These are phyloP conservation scores for Bipolaris cookei DNA, from an alignment of 2,329 filamentous ascomycete genomes.

Conservation along the genomic window DNA sequence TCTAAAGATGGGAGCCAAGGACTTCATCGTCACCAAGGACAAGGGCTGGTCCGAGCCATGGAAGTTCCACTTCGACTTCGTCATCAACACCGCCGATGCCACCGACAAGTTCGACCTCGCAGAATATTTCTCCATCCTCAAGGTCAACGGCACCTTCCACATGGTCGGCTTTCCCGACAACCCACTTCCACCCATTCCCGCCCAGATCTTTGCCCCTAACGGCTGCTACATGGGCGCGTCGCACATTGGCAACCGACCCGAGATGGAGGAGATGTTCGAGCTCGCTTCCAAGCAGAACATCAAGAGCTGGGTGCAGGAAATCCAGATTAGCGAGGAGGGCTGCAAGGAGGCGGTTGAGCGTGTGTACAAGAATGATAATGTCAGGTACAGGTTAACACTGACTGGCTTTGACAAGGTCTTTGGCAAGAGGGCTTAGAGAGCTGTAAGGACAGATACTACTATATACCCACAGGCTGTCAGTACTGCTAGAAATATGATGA, in stretches of 20 bases:
- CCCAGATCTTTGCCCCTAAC: slow-evolving; percentile 76
- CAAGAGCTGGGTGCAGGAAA: slow-evolving; percentile 65
- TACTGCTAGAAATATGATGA: slow-evolving; percentile 3
- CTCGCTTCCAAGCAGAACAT: slow-evolving; percentile 59
- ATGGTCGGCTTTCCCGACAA: slow-evolving; percentile 81
- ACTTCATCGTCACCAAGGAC: slow-evolving; percentile 64
- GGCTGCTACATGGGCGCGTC: slow-evolving; percentile 63
- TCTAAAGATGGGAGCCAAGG: slow-evolving; percentile 64
- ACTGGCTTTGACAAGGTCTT: slow-evolving; percentile 72
- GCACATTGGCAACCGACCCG: slow-evolving; percentile 58
- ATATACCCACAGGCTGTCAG: neutral
- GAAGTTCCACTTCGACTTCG: slow-evolving; percentile 72
- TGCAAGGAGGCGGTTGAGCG: slow-evolving; percentile 73
- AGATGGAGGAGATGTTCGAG: slow-evolving; percentile 60
- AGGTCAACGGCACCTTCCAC: slow-evolving; percentile 81
- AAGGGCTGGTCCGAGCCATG: slow-evolving; percentile 64
- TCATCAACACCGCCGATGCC: slow-evolving; percentile 75
- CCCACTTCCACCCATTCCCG: slow-evolving; percentile 71
- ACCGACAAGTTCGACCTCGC: slow-evolving; percentile 71
- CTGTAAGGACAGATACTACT: neutral
- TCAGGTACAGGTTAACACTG: slow-evolving; percentile 74
- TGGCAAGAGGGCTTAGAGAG: slow-evolving; percentile 53
- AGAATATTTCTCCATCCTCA: slow-evolving; percentile 78
- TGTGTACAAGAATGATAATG: slow-evolving; percentile 70
- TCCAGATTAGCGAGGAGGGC: slow-evolving; percentile 73